These are phyloP conservation scores for Fusarium palustre DNA, from an alignment of 2,329 filamentous ascomycete genomes.

Conservation along the genomic window DNA sequence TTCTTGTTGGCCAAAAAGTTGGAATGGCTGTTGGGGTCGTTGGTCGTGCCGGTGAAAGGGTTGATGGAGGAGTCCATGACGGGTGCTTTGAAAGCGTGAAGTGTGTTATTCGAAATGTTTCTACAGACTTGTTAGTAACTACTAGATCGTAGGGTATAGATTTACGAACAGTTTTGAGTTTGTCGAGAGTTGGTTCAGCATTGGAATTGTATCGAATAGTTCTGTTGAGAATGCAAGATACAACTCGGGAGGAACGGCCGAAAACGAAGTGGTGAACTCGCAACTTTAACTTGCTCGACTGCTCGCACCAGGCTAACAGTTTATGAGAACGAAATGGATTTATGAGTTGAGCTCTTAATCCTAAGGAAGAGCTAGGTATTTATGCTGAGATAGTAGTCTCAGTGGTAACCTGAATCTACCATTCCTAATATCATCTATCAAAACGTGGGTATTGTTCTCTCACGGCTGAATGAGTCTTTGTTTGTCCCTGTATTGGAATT, in stretches of 20 bases:
- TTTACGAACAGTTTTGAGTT: conserved; percentile 8
- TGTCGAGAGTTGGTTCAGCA: not conserved
- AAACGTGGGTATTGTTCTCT: conserved; percentile 4
- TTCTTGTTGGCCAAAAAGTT: not conserved
- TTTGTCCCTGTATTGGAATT: not conserved
- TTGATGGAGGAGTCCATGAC: conserved; percentile 27
- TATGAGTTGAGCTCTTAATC: not conserved
- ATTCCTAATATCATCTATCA: conserved; percentile 13
- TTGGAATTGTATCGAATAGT: not conserved
- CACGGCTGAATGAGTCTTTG: conserved; percentile 19
- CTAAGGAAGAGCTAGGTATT: conserved; percentile 8
- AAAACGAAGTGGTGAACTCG: not conserved
- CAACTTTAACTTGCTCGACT: not conserved
- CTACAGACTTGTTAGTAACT: not conserved
- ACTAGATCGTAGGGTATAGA: not conserved
- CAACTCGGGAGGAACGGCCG: not conserved
- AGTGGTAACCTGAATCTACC: not conserved
- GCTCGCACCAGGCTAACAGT: conserved; percentile 6
- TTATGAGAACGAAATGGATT: not conserved
- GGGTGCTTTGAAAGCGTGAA: not conserved
- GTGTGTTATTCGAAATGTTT: not conserved
- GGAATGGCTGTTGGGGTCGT: not conserved
- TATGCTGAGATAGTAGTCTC: not conserved
- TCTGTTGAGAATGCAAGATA: not conserved
- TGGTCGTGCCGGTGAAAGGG: conserved; percentile 4